These are phyloP conservation scores for Solanum okadae DNA, from an alignment of 257 asterid genomes.

Conservation along the genomic window DNA sequence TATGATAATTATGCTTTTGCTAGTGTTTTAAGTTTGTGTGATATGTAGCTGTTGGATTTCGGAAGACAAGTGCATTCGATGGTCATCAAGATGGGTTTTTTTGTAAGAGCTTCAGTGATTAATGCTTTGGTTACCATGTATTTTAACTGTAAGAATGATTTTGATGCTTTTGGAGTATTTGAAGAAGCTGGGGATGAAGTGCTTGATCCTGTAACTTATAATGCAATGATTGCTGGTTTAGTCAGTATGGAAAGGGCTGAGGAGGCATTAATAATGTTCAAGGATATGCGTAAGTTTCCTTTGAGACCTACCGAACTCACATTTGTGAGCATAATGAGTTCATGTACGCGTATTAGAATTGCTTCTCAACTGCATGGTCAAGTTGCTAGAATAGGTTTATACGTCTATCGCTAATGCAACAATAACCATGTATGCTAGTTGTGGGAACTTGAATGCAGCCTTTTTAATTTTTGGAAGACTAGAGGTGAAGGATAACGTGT, in stretches of 20 bases:
- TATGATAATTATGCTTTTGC: slow-evolving; percentile 72
- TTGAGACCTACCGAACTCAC: slow-evolving; percentile 61
- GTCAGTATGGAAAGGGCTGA: slow-evolving; percentile 41
- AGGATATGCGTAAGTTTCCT: slow-evolving; percentile 38
- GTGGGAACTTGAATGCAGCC: slow-evolving; percentile 39
- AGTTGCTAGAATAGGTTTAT: slow-evolving; percentile 40
- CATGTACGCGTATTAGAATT: slow-evolving; percentile 21
- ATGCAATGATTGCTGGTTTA: slow-evolving; percentile 59
- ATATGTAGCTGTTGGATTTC: slow-evolving; percentile 29
- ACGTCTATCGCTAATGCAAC: slow-evolving; percentile 67
- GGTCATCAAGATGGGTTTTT: slow-evolving; percentile 53
- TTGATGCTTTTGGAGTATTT: slow-evolving; percentile 46
- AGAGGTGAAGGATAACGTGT: slow-evolving; percentile 41
- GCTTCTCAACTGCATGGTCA: slow-evolving; percentile 56
- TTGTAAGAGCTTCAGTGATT: slow-evolving; percentile 48
- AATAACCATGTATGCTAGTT: slow-evolving; percentile 64
- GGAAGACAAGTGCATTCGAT: slow-evolving; percentile 68
- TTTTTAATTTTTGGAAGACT: slow-evolving; percentile 33
- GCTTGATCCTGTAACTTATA: slow-evolving; percentile 55
- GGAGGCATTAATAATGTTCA: slow-evolving; percentile 50
- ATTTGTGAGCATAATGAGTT: slow-evolving; percentile 63
- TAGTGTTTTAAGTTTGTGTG: slow-evolving; percentile 59
- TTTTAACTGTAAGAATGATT: slow-evolving; percentile 29
- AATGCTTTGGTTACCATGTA: slow-evolving; percentile 76
- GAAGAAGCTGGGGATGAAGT: slow-evolving; percentile 35